Evolutionary conservation across 2,329 filamentous ascomycete species (phyloP).

Genomic region (Colletotrichum phormii): DNA sequence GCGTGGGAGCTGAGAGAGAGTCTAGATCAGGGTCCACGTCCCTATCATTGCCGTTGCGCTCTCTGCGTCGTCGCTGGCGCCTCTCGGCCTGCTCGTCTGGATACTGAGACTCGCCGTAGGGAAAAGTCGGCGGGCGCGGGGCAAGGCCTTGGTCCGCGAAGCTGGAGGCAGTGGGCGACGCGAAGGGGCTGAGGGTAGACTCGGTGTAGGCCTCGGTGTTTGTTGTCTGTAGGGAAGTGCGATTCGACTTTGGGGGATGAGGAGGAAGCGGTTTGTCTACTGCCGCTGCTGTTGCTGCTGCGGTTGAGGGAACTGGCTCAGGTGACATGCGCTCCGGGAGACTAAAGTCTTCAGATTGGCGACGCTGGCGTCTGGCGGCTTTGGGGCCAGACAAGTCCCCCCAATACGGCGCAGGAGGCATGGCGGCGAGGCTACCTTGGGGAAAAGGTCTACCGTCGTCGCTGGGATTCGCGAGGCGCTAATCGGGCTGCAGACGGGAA

Average conservation of each 20-base stretch:
- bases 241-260: conserved; percentile 50
- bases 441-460: conserved; percentile 37
- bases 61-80: conserved; percentile 55
- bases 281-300: conserved; percentile 40
- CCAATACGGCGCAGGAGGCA: conserved; percentile 58
- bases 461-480: conserved; percentile 36
- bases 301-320: conserved; percentile 34
- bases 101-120: conserved; percentile 57
- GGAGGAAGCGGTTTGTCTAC: conserved; percentile 12
- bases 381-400: conserved; percentile 54
- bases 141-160: conserved; percentile 65
- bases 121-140: conserved; percentile 69
- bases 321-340: conserved; percentile 39
- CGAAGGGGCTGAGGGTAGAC: conserved; percentile 68
- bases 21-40: conserved; percentile 44
- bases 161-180: conserved; percentile 64
- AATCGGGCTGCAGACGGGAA: conserved; percentile 27
- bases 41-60: conserved; percentile 49
- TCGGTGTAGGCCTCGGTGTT: conserved; percentile 67
- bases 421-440: conserved; percentile 42
- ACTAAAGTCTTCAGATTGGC: conserved; percentile 36
- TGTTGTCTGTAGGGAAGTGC: conserved; percentile 67
- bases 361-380: conserved; percentile 37
- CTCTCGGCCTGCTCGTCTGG: conserved; percentile 57
- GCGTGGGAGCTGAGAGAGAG: conserved; percentile 50